Evolutionary conservation across 495 filamentous ascomycete species (phyloP).

Genomic region (Penicillium canariense): DNA sequence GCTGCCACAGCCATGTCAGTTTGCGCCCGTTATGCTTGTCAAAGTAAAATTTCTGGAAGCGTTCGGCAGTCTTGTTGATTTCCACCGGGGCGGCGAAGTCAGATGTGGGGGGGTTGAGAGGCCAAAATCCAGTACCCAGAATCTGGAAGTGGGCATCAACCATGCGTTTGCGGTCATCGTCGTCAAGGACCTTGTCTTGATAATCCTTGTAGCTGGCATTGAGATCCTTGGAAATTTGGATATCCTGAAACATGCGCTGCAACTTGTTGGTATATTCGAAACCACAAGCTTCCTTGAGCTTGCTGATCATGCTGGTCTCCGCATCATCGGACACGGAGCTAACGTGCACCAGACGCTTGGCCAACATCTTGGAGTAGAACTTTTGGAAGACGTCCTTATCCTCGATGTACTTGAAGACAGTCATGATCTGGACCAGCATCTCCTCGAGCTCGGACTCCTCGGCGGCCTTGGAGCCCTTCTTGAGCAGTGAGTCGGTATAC

Average conservation of each 20-base stretch:
- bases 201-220: slow-evolving; percentile 80
- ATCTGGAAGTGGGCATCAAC: slow-evolving; percentile 83
- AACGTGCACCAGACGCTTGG: slow-evolving; percentile 89
- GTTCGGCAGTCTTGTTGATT: slow-evolving; percentile 81
- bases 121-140: slow-evolving; percentile 97
- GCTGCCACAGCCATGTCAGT: slow-evolving; percentile 95
- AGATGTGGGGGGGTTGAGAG: slow-evolving; percentile 78
- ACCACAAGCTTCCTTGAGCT: slow-evolving; percentile 97
- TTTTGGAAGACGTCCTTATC: slow-evolving; percentile 99
- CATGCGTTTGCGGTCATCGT: slow-evolving; percentile 56
- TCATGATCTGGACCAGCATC: slow-evolving; percentile 95
- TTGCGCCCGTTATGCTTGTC: slow-evolving; percentile 96
- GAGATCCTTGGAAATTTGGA: slow-evolving; percentile 96
- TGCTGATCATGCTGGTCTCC: slow-evolving; percentile 98
- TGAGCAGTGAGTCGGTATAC: slow-evolving; percentile 90
- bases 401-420: slow-evolving; percentile 99
- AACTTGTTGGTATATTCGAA: slow-evolving; percentile 99
- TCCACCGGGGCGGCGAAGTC: slow-evolving; percentile 81
- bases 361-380: slow-evolving; percentile 96
- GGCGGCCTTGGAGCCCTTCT: slow-evolving; percentile 85
- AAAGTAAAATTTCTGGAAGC: slow-evolving; percentile 88
- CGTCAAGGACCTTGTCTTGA: slow-evolving; percentile 59
- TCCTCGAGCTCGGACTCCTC: slow-evolving; percentile 93
- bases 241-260: slow-evolving; percentile 99
- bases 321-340: slow-evolving; percentile 95